Base-by-base conservation (phyloP, 2,329 filamentous ascomycete species). In the Endothia cerciana region DNA sequence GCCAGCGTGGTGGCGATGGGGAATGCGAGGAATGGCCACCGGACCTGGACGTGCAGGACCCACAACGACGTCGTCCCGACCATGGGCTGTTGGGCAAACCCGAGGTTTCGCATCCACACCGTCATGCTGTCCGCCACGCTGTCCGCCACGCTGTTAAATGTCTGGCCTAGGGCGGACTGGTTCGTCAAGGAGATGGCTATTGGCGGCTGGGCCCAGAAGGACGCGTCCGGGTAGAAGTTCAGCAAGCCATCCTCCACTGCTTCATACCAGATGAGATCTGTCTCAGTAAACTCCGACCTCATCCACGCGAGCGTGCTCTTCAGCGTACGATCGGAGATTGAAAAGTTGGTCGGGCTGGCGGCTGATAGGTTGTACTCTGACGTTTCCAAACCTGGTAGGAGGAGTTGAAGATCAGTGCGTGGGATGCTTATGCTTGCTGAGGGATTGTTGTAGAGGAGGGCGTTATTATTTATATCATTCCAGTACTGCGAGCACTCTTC, bases 291-390 rank as follows among this genome's bases (percentile, higher is more conserved):
- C 33, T 40, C 30, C 0, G 7, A 38, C 33, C 36, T 25, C 33
- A 57, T 36, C 33, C 33, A 57, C 10, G 19, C 19, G 19, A 57
- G 30, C n/a, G 19, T 57, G n/a, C 53, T 40, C 53, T 57, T 57
- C 4, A 57, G 4, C 3, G 33, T 38, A 30, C 53, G 53, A 22
- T 57, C 53, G 30, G 53, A 57, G 10, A 57, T 57, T 4, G 53
- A 57, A 5, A 25, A 57, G 1, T 22, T 57, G 10, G 22, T 36
- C 33, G 33, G 19, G 28, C 53, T 40, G 2, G 17, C 11, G 19
- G 30, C 33, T 3, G 33, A 57, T 2, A 57, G 17, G 3, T 40
- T 57, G 10, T 57, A 40, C 7, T 7, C 30, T 40, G 53, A 13
- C 1, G 1, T 15, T 25, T 36, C 53, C 8, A 3, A 6, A n/a